Evolutionary conservation across 148 eudicot species (phyloP).

Genomic region (Rhododendron simsii): DNA sequence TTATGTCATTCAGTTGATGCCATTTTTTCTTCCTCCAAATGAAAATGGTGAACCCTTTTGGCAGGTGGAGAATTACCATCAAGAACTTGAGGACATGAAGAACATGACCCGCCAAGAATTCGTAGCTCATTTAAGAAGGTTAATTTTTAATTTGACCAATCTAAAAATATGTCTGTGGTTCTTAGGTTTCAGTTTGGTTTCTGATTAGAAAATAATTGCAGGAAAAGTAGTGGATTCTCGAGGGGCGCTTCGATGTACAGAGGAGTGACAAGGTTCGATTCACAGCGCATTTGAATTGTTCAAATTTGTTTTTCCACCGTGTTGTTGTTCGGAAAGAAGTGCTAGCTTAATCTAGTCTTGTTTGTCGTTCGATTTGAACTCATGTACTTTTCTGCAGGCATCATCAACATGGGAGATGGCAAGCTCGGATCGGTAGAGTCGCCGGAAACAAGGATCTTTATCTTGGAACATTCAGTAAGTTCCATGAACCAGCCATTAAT

Average conservation of each 20-base stretch:
- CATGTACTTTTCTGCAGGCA: constrained; percentile 42
- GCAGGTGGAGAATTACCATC: constrained; percentile 74
- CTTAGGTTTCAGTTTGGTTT: background rate
- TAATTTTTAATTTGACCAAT: background rate
- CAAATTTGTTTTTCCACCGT: background rate
- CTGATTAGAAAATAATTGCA: constrained; percentile 19
- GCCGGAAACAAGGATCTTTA: constrained; percentile 96
- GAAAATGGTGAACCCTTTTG: background rate
- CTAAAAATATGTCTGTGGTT: background rate
- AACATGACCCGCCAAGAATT: constrained; percentile 87
- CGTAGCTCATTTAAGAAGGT: constrained; percentile 94
- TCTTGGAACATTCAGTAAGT: constrained; percentile 90
- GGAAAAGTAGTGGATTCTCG: constrained; percentile 96
- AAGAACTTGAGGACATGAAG: constrained; percentile 76
- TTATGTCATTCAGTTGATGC: background rate
- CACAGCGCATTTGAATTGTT: background rate
- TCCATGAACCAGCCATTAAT: background rate
- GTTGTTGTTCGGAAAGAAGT: background rate
- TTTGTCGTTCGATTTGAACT: background rate
- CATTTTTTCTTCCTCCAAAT: background rate
- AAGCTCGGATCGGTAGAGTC: constrained; percentile 91
- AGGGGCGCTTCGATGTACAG: constrained; percentile 94
- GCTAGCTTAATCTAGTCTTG: background rate
- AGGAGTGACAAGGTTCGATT: constrained; percentile 84
- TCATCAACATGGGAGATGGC: constrained; percentile 99